Base-by-base conservation (phyloP, 2,329 filamentous ascomycete species). In the Microsporum audouinii region DNA sequence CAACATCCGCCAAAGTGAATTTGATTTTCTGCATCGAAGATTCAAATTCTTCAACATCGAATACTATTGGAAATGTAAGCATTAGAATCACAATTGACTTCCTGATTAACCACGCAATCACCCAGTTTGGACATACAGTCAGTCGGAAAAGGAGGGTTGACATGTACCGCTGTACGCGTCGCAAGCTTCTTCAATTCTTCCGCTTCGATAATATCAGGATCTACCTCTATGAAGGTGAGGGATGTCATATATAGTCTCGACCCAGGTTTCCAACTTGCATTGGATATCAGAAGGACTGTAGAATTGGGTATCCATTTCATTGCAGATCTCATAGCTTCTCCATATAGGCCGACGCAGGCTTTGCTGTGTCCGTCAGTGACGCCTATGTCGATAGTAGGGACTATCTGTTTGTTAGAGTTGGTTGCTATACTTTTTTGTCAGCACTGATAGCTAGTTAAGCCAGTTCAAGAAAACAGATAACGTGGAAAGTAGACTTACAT, bases 361-460 rank as follows among this genome's bases (percentile, higher is more conserved):
- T 78, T 74, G 2, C 73, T 71, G 2, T 77, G 80, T 65, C 80
- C 73, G 66, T 82, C 80, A 60, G 80, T 77, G 49, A 82, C 70
- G 6, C 73, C 71, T 47, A 81, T 63, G 43, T 74, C 74, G 56
- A 78, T 66, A 47, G 75, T 72, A 58, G 78, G 73, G 1, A 71
- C 72, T 5, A 39, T 23, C 14, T 41, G 23, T 33, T 49, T 38
- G 17, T n/a, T 49, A 5, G 7, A 39, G 36, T 49, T 38, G 14
- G 12, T n/a, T 29, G 57, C 43, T 59, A 23, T 14, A 17, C n/a
- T 17, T 5, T 14, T 12, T n/a, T 38, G 14, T 51, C 14, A 51
- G 27, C 1, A 17, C 17, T 1, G 14, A 23, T 36, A 41, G 39
- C n/a, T 47, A 34, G 6, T 12, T 14, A 12, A 17, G 23, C 60